Evolutionary conservation across 2,329 filamentous ascomycete species (phyloP), one percentile per base, ranked within the genome.

Genomic region (Aspergillus vadensis): DNA sequence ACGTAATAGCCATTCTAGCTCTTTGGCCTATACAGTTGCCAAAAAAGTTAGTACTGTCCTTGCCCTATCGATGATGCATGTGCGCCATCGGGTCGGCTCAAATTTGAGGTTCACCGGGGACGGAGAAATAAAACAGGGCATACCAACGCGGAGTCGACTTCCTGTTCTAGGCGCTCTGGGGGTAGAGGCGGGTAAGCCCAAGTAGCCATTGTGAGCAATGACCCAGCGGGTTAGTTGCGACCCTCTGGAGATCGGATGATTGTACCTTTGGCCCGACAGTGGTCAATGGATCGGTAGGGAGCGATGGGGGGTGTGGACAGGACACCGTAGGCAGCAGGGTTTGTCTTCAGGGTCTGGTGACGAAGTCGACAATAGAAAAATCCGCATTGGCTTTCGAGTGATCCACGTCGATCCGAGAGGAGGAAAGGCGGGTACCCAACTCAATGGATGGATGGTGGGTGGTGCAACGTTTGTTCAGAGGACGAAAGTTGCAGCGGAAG

Each of bases 1-100:
- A 17, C 77, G 74, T 19, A 89, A 79, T 30, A 89, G 82, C 87
- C 87, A 89, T 76, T 84, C 80, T 38, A 89, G 80, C 76, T 90
- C 87, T 62, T 78, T 79, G 56, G 80, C 77, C 82, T 84, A 74
- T 52, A 62, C 49, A 17, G 19, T 14, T 30, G n/a, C 23, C 44
- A 12, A 21, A 44, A 10, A 44, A 30, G 10, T 62, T 17, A 64
- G 49, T 44, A 54, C 12, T 17, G 48, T 44, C 25, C 23, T 23
- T 12, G 14, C 14, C 25, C 8, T 30, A 50, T 50, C 8, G n/a
- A 50, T 30, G 23, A 41, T 47, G 25, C 15, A 36, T 9, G 19
- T 12, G 21, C 19, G 27, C 17, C 12, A n/a, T 38, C 14, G 39
- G 9, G n/a, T 17, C 10, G 21, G 10, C 30, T 32, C 23, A 32